Percentiles rank a stretch among this genome's conserved stretches.
These are phyloP conservation scores for Straminergon stramineum DNA, from an alignment of 225 moss, liverwort and hornwort genomes.

Conservation along the genomic window DNA sequence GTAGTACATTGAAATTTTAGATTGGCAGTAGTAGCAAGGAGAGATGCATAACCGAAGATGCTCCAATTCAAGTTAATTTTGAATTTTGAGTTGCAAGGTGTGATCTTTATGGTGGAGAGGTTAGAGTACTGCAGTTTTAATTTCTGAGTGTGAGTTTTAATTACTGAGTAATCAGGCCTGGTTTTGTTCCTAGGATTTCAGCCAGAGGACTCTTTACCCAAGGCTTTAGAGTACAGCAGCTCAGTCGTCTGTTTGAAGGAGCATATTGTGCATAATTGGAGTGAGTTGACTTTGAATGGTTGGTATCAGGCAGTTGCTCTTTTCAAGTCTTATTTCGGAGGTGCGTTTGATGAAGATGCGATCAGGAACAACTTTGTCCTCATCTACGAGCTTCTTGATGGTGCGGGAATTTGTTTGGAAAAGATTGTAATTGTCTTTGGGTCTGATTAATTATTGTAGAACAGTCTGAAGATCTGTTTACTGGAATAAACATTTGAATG, in stretches of 20 bases:
- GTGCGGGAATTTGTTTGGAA: conserved; percentile 5
- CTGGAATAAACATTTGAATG: neutral
- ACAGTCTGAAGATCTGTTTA: neutral
- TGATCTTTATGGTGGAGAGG: neutral
- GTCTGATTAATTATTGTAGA: neutral
- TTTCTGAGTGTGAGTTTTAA: neutral
- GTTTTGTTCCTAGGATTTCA: neutral
- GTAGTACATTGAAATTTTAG: neutral
- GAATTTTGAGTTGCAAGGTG: neutral
- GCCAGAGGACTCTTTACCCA: neutral
- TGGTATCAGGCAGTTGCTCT: conserved; percentile 53
- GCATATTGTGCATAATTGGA: neutral
- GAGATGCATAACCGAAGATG: neutral
- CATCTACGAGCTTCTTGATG: conserved; percentile 68
- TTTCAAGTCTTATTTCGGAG: conserved; percentile 65
- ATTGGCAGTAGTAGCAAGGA: neutral
- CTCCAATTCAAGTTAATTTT: neutral
- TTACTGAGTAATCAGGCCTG: neutral
- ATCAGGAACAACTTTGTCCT: conserved; percentile 63
- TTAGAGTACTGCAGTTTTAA: neutral
- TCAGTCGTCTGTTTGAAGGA: neutral
- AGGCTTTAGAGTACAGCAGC: neutral
- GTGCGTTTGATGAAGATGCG: conserved; percentile 61
- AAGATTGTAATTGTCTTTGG: neutral
- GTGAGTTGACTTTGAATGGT: neutral